A percentile compares a stretch with the other conserved stretches of the same genome.
phyloP scores from a whole-genome alignment of 2,329 filamentous ascomycete genomes.

The Fusarium floridanum region DNA sequence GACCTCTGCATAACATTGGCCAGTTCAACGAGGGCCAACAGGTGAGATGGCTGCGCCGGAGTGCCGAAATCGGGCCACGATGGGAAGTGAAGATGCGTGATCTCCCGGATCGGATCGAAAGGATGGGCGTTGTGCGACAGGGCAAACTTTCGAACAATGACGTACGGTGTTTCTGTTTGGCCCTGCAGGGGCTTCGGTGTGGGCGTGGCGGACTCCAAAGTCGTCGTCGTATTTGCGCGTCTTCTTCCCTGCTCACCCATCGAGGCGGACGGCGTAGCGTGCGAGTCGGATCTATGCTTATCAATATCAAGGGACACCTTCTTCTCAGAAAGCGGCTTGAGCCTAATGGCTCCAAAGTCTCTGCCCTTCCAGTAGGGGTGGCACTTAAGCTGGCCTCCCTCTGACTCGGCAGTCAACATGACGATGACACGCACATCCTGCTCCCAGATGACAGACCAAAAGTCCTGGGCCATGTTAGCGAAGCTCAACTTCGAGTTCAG shows the following conservation, averaged over 20 bases:
- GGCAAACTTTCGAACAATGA: conserved; percentile 88
- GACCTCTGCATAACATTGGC: conserved; percentile 80
- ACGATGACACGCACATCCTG: conserved; percentile 95
- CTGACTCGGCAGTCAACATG: conserved; percentile 94
- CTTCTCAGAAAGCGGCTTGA: conserved; percentile 85
- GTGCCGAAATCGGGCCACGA: conserved; percentile 98
- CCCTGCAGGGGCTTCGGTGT: conserved; percentile 45
- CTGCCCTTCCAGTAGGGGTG: conserved; percentile 91
- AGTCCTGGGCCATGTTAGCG: conserved; percentile 74
- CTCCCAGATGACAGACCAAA: conserved; percentile 98
- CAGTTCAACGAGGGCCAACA: conserved; percentile 90
- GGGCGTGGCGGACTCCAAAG: conserved; percentile 52
- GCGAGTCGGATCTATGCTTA: conserved; percentile 60
- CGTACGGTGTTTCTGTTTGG: conserved; percentile 74
- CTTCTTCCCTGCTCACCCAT: conserved; percentile 59
- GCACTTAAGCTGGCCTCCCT: conserved; percentile 94
- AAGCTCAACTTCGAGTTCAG: neutral
- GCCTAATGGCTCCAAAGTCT: conserved; percentile 81
- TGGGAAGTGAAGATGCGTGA: conserved; percentile 94
- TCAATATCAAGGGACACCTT: conserved; percentile 82
- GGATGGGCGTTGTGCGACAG: conserved; percentile 82
- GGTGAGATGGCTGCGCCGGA: conserved; percentile 87
- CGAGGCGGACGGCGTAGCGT: conserved; percentile 39
- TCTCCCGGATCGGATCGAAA: conserved; percentile 88
- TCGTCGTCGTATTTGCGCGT: conserved; percentile 68